Evolutionary conservation across 2,329 filamentous ascomycete species (phyloP), one percentile per base, ranked within the genome.

Genomic region (Colletotrichum sp.): DNA sequence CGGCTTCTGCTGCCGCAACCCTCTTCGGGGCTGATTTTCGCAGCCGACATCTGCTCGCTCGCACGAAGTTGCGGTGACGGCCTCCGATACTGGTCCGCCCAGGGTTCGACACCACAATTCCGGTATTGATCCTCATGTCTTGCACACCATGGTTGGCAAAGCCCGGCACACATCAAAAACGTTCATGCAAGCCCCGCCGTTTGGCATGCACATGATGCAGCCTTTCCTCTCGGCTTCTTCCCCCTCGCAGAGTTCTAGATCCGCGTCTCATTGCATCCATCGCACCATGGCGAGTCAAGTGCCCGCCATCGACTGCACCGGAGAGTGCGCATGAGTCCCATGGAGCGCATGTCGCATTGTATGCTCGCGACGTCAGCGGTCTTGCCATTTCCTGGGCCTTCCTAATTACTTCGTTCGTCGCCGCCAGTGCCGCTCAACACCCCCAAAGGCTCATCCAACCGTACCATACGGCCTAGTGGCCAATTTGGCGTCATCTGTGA

Each of bases 171-270:
- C 39, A 57, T 43, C 36, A 34, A 64, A 68, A 73, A 68, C 70
- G 70, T 73, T 75, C 48, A 75, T 75, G 74, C 70, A 75, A 69
- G 57, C 74, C 70, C 74, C 70, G 70, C 70, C 70, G 43, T 28
- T 30, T 59, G 59, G 57, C 43, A 73, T 65, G 70, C 70, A 73
- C 73, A 75, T 75, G 70, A 75, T 75, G 70, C 73, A 34, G 39
- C 48, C 69, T 43, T 52, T 26, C 55, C 48, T 65, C 55, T 72
- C 70, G 70, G 57, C 59, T 52, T 36, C 28, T 32, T 69, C 57
- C 43, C 70, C 65, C 68, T 65, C 43, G 34, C 59, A 59, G 26
- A 48, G 59, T 55, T 73, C 74, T 68, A 68, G 64, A 73, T 75
- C 61, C 72, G 48, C 55, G 69, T 32, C 24, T 57, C 34, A 61